These are phyloP conservation scores for Blastocystis hominis DNA, from an alignment of 352 stramenopile species.

Conservation along the genomic window DNA sequence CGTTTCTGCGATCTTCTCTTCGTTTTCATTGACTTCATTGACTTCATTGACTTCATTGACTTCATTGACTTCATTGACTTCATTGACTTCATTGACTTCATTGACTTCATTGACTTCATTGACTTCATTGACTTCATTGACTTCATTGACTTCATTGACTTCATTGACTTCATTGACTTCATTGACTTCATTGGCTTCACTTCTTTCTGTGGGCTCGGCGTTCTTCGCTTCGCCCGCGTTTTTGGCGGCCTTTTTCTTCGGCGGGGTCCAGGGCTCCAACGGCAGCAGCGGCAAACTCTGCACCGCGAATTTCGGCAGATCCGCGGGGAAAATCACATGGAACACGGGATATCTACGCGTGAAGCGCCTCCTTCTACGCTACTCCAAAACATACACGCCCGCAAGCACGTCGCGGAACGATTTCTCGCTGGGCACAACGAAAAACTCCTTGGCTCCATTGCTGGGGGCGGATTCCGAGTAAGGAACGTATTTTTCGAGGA, in stretches of 20 bases:
- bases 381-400: conserved; percentile 20
- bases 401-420: not conserved
- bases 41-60: no score
- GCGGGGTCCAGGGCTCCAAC: not conserved
- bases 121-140: no score
- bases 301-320: conserved; percentile 11
- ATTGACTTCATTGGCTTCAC: no score
- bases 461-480: not conserved
- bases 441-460: not conserved
- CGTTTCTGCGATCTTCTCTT: not conserved
- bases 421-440: not conserved
- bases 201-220: no score
- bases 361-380: not conserved
- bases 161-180: no score
- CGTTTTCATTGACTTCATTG: no score
- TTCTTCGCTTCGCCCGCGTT: no score
- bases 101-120: no score
- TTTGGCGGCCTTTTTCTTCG: not conserved
- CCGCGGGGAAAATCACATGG: conserved; percentile 29
- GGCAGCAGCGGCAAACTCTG: not conserved
- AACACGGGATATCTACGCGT: conserved; percentile 28
- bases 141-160: no score
- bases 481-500: conserved; percentile 17
- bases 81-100: no score
- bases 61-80: no score